Base-by-base conservation (phyloP, 176 grass and related monocot genomes). In the Musa troglodytarum region DNA sequence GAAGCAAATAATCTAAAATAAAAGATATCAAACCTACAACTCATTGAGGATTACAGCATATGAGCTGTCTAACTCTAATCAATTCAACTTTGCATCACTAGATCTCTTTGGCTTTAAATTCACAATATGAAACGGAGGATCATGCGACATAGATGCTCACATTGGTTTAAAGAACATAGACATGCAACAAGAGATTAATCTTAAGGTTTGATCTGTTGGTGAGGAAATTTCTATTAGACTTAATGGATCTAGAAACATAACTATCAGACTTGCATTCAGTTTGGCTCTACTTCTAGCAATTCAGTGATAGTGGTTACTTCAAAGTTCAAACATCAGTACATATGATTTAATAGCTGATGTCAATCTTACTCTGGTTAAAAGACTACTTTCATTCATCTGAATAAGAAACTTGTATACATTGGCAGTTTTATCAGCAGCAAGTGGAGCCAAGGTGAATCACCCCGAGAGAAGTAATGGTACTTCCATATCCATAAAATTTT, bases 391-490 rank as follows among this genome's bases (percentile, higher is more conserved):
- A 43, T 3, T 43, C 34, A 43, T 6, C 34, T 43, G 34, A 43
- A 61, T 61, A 61, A 49, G 65, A 68, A 43, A 43, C 11, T 68
- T 68, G 11, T 68, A 49, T 43, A 3, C 15, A 11, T 68, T 19
- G 11, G 1, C 28, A 68, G 65, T 68, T 24, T 8, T 68, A 43
- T 68, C 65, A 68, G 65, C 65, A 68, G 65, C 65, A 49, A 7
- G 65, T 68, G 28, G 65, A 26, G 49, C 49, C 65, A 68, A 68
- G 25, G 65, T 43, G 65, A 68, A 68, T 10, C 65, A 34, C 25
- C 65, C 65, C 1, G 65, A 43, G 24, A 68, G 25, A 43, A 49
- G 65, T 49, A n/a, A 49, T 49, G 65, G 26, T 68, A 49, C 29
- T 49, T 14, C 25, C 65, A 68, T 49, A 19, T 13, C 16, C 17